Conservation (phyloP, 2,329 filamentous ascomycete genomes). For the Nemania sp. region DNA sequence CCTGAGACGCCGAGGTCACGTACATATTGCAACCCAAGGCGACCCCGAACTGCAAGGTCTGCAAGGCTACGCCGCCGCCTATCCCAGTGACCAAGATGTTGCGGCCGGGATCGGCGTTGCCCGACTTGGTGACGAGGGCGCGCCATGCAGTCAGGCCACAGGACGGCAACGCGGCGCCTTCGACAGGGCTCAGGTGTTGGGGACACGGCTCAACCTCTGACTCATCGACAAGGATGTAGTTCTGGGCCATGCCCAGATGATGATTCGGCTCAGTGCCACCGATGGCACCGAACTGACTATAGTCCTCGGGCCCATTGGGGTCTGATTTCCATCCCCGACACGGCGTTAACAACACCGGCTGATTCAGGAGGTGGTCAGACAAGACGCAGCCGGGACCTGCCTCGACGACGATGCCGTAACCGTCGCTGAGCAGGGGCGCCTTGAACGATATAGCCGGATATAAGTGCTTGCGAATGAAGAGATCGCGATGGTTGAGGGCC, state of each 20-base stretch:
- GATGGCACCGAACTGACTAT: constrained; percentile 61
- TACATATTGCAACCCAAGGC: constrained; percentile 74
- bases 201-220: constrained; percentile 69
- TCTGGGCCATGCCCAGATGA: constrained; percentile 67
- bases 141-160: constrained; percentile 87
- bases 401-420: constrained; percentile 71
- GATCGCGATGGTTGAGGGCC: constrained; percentile 88
- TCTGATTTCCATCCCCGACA: constrained; percentile 74
- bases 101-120: constrained; percentile 63
- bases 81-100: constrained; percentile 87
- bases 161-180: constrained; percentile 80
- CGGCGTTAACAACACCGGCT: constrained; percentile 72
- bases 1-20: constrained; percentile 73
- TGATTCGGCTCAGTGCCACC: constrained; percentile 65
- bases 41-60: constrained; percentile 76
- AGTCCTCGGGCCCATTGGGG: constrained; percentile 71
- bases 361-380: constrained; percentile 40
- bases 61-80: constrained; percentile 84
- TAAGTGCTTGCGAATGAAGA: constrained; percentile 86
- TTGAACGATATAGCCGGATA: constrained; percentile 64
- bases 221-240: constrained; percentile 72
- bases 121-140: constrained; percentile 76
- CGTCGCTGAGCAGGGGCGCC: constrained; percentile 76
- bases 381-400: constrained; percentile 55
- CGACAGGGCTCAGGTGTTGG: constrained; percentile 67